Conservation (phyloP, 2,329 filamentous ascomycete species). For the Aplosporella prunicola region DNA sequence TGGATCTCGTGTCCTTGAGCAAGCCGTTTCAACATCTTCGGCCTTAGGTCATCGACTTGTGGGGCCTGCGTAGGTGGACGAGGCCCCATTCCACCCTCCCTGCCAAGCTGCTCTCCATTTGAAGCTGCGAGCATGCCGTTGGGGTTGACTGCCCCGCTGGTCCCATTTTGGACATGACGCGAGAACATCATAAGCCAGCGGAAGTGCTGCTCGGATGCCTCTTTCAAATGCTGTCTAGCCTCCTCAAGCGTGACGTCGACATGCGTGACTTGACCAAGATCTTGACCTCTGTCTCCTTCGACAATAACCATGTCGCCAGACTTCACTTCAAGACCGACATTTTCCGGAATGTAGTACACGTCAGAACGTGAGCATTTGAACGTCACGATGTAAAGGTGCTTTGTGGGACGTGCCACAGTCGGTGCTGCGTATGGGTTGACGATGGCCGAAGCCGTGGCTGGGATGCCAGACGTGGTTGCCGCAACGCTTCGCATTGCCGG, state of each 20-base stretch:
- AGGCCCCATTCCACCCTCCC: constrained; percentile 69
- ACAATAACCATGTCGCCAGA: constrained; percentile 93
- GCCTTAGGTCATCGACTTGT: constrained; percentile 60
- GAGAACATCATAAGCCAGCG: constrained; percentile 99
- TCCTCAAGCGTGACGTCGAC: constrained; percentile 81
- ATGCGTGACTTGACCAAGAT: constrained; percentile 83
- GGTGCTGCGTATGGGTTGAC: constrained; percentile 27
- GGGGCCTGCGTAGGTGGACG: constrained; percentile 43
- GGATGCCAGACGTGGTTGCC: constrained; percentile 22
- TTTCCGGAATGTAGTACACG: constrained; percentile 94
- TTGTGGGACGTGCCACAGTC: constrained; percentile 21
- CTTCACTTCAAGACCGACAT: constrained; percentile 82
- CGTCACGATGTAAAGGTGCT: constrained; percentile 68
- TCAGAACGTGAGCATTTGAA: constrained; percentile 96
- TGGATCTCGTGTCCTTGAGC: constrained; percentile 87
- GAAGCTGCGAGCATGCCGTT: constrained; percentile 55
- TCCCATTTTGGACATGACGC: constrained; percentile 31
- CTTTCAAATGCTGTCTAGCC: constrained; percentile 81
- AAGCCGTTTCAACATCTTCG: constrained; percentile 92
- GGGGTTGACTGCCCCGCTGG: constrained; percentile 35
- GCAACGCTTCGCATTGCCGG: constrained; percentile 27
- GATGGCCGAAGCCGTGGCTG: constrained; percentile 6
- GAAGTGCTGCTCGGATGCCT: constrained; percentile 91
- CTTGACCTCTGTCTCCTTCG: constrained; percentile 91
- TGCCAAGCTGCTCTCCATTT: constrained; percentile 56